Conservation (phyloP, 2,329 filamentous ascomycete genomes). For the Calonectria honghensis region DNA sequence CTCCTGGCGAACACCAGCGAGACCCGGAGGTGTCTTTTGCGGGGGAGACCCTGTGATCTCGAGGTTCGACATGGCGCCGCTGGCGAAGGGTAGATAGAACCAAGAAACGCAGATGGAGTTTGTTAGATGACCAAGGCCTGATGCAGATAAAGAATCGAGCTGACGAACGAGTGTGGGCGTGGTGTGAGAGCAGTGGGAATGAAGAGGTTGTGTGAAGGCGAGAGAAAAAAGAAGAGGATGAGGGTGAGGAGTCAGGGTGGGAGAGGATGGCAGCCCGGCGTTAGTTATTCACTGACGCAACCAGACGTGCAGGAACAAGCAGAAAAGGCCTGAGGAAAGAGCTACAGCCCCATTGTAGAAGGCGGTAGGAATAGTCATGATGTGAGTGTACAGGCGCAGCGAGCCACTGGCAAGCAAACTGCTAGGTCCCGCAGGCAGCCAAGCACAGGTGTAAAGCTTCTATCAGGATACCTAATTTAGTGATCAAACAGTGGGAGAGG, state of each 20-base stretch:
- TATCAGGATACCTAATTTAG: background rate
- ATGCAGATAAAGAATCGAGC: conserved; percentile 54
- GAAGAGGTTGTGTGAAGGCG: conserved; percentile 47
- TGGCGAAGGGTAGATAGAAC: conserved; percentile 19
- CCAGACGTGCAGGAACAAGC: conserved; percentile 47
- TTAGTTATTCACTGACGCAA: conserved; percentile 56
- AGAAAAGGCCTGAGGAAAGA: conserved; percentile 52
- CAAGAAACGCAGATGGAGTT: conserved; percentile 34
- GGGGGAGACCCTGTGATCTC: conserved; percentile 55
- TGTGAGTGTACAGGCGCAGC: conserved; percentile 31
- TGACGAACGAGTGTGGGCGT: conserved; percentile 57
- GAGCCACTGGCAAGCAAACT: conserved; percentile 42
- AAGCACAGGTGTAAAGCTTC: conserved; percentile 10
- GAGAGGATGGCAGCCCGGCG: conserved; percentile 44
- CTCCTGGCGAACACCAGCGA: conserved; percentile 45
- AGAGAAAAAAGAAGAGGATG: conserved; percentile 40
- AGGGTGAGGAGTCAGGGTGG: conserved; percentile 39
- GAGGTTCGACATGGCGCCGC: conserved; percentile 56
- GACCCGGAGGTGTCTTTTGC: conserved; percentile 49
- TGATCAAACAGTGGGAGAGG: background rate
- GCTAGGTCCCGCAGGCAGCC: conserved; percentile 9
- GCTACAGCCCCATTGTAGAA: conserved; percentile 41
- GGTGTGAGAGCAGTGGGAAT: conserved; percentile 36
- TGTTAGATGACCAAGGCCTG: conserved; percentile 56
- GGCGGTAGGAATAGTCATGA: conserved; percentile 44